Evolutionary conservation across 441 rosid species (phyloP).

Genomic region (Capsella rubella): DNA sequence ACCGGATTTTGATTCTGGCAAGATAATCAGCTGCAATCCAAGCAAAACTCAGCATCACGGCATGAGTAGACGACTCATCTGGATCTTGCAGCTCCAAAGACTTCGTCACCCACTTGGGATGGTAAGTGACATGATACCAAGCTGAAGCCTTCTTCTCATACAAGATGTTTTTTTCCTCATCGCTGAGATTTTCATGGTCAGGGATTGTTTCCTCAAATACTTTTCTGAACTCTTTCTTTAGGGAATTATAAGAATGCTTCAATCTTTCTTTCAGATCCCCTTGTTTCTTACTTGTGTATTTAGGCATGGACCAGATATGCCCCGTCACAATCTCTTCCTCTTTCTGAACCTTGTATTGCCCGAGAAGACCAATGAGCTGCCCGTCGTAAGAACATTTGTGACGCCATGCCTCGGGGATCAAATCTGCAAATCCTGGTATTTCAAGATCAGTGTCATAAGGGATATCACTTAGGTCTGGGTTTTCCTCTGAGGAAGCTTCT

Average conservation of each 20-base stretch:
- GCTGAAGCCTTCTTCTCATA: constrained; percentile 90
- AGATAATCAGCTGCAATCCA: constrained; percentile 95
- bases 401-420: constrained; percentile 75
- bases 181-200: constrained; percentile 54
- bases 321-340: constrained; percentile 97
- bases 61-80: constrained; percentile 42
- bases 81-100: constrained; percentile 56
- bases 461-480: constrained; percentile 49
- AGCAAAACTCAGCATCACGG: constrained; percentile 76
- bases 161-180: constrained; percentile 61
- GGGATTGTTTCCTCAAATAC: constrained; percentile 58
- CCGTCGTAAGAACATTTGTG: constrained; percentile 76
- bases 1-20: constrained; percentile 73
- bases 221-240: constrained; percentile 78
- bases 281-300: constrained; percentile 65
- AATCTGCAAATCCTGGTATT: constrained; percentile 62
- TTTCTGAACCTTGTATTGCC: constrained; percentile 77
- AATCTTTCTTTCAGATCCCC: constrained; percentile 82
- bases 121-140: constrained; percentile 90
- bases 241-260: constrained; percentile 65
- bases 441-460: constrained; percentile 73
- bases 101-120: constrained; percentile 72
- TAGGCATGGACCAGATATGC: constrained; percentile 93
- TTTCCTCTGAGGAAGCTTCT: constrained; percentile 52
- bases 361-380: constrained; percentile 75